Evolutionary conservation across 306 rosid genomes (phyloP), one percentile per base, ranked within the genome.

Genomic region (Carpinus viminea): DNA sequence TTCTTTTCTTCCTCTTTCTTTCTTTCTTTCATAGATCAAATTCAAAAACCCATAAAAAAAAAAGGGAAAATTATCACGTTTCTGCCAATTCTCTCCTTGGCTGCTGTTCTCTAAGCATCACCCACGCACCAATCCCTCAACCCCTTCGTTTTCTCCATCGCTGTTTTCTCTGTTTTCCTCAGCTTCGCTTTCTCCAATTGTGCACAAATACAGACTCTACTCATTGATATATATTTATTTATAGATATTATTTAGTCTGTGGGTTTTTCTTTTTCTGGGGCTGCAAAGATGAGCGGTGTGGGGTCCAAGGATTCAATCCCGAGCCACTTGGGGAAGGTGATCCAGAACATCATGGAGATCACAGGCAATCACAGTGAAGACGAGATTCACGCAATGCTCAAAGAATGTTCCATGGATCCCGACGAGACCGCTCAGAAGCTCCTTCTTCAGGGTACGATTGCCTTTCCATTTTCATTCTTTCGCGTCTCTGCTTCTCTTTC

Each of bases 381-480:
- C 28, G 99, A 95, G 74, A 89, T 93, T 82, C 86, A 93, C 85
- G 91, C 98, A 90, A 93, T 93, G 98, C 99, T 95, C 69, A 90
- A 80, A 82, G 99, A 95, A 69, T 95, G 98, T 81, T 85, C 91
- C 74, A 95, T 95, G 99, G 99, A 95, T 95, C 99, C 99, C 85
- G 82, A 95, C 74, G 99, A 95, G 83, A 93, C 99, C 46, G 12
- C 90, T 48, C 97, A 95, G 83, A 95, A 91, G 89, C 99, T 95
- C 59, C 98, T 93, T 55, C 76, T 78, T 80, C 98, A 91, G 94
- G 99, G 99, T 95, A 85, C 77, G 55, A 4, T 69, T 80, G 8
- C 7, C 6, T 61, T 74, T 71, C 43, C 21, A 43, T 20, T 59
- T 41, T 34, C 8, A 1, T 47, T 34, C 3, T 36, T 28, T 8